A percentile compares a stretch with the other conserved stretches of the same genome.
Conservation (phyloP, 345 rosid species). For the Dimocarpus longan region DNA sequence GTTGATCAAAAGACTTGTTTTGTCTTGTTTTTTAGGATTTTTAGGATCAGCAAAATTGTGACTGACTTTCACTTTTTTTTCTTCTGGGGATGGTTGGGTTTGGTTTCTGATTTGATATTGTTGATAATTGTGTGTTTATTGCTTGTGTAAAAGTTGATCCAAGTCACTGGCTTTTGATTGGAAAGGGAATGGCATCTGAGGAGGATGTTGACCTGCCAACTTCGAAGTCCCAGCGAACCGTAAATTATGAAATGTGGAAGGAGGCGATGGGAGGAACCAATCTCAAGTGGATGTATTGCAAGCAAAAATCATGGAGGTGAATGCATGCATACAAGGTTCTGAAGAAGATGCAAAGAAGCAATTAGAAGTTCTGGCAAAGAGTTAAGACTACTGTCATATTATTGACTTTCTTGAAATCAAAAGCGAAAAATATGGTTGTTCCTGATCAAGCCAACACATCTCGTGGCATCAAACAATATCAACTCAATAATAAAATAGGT, state of each 20-base stretch:
- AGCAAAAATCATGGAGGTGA: conserved; percentile 62
- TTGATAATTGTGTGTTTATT: too few relatives aligned
- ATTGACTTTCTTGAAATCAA: conserved; percentile 70
- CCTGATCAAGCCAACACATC: conserved; percentile 59
- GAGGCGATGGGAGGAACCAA: conserved; percentile 52
- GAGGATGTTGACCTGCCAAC: conserved; percentile 44
- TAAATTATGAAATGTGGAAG: conserved; percentile 52
- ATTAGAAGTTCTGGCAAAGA: conserved; percentile 64
- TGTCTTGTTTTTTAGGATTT: too few relatives aligned
- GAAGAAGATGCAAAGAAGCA: conserved; percentile 71
- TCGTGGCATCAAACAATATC: conserved; percentile 46
- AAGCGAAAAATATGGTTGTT: conserved; percentile 62
- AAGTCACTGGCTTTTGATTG: neutral
- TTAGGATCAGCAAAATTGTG: neutral
- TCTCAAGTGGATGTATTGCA: conserved; percentile 69
- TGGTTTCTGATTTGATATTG: neutral
- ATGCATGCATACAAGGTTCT: conserved; percentile 57
- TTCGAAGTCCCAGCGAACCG: conserved; percentile 42
- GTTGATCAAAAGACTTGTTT: neutral
- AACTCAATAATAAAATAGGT: too few relatives aligned
- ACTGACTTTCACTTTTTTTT: neutral
- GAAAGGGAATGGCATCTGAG: conserved; percentile 62
- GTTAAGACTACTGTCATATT: conserved; percentile 58
- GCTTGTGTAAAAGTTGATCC: too few relatives aligned
- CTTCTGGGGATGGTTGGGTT: too few relatives aligned